Evolutionary conservation across 2,329 filamentous ascomycete species (phyloP), one percentile per base, ranked within the genome.

Genomic region (Penicillium sp.): DNA sequence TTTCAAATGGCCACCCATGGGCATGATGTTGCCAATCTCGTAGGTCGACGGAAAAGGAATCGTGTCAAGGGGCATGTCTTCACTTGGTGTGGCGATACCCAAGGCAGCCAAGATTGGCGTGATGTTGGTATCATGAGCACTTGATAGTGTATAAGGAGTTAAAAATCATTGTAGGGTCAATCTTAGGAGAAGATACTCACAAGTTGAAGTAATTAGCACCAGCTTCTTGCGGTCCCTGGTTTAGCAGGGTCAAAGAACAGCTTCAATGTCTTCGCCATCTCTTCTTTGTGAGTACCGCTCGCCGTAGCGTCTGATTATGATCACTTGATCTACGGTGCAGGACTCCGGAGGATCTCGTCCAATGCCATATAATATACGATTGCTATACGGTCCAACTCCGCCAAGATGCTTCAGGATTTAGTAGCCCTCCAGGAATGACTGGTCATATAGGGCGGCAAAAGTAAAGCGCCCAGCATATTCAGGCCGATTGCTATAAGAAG

Each of bases 231-330:
- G 59, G 62, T 9, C 62, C 60, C 26, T 63, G 26, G 10, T 58
- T 58, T 16, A 64, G 54, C 2, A 64, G 45, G 13, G 53, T 47
- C 16, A 64, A 47, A 24, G 43, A 6, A 45, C 44, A 2, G 46
- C 34, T 43, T 61, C 56, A 13, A 60, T 57, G 8, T 45, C 38
- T 13, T 42, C 18, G 1, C 50, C 55, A 23, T 47, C 49, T 15
- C 31, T 45, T 8, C 45, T 29, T 21, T 45, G 45, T 6, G 63
- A 61, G 42, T 64, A 64, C 9, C 61, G 58, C 48, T 65, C 63
- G 9, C 63, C 61, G 26, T 65, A 61, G 10, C 63, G 55, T 46
- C 47, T 61, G 52, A 63, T 52, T 54, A 61, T 62, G 44, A 62
- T 55, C 15, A 63, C 58, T 45, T 65, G 63, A 41, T 62, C 61